These are phyloP conservation scores for Phytophthora citrophthora DNA, from an alignment of 352 stramenopile species.

Conservation along the genomic window DNA sequence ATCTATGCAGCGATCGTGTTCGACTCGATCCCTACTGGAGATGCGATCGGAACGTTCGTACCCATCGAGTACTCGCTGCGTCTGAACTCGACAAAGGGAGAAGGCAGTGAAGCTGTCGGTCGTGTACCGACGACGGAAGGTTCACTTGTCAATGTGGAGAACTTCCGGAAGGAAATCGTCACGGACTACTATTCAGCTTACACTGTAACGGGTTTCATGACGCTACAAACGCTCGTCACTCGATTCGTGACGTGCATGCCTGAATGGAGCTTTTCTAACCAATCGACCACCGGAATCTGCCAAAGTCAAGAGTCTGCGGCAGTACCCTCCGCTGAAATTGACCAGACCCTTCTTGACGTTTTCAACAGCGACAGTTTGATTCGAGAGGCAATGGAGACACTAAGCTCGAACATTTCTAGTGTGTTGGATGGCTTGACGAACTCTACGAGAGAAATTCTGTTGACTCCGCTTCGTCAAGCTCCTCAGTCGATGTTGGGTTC, in stretches of 20 bases:
- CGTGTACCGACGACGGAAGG: constrained; percentile 30
- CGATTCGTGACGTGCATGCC: constrained; percentile 32
- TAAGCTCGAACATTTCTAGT: constrained; percentile 3
- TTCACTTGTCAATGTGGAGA: neutral
- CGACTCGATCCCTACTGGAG: constrained; percentile 36
- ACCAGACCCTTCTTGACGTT: constrained; percentile 31
- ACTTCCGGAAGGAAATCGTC: neutral
- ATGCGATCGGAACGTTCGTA: constrained; percentile 43
- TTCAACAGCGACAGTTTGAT: constrained; percentile 44
- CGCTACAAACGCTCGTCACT: neutral
- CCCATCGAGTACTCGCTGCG: constrained; percentile 65
- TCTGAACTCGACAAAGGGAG: neutral
- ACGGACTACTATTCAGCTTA: neutral
- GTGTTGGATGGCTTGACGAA: constrained; percentile 21
- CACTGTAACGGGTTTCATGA: neutral
- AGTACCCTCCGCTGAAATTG: constrained; percentile 18
- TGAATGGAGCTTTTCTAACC: constrained; percentile 40
- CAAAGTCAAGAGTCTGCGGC: constrained; percentile 42
- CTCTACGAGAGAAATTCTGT: constrained; percentile 20
- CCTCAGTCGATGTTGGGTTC: constrained; percentile 48
- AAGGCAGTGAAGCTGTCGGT: constrained; percentile 15
- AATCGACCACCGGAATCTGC: constrained; percentile 51
- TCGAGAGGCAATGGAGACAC: constrained; percentile 21
- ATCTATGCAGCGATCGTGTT: constrained; percentile 69
- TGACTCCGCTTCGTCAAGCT: constrained; percentile 43